A percentile compares a stretch with the other conserved stretches of the same genome.
phyloP scores from a whole-genome alignment of 345 rosid species.

The Hypericum androsaemum region DNA sequence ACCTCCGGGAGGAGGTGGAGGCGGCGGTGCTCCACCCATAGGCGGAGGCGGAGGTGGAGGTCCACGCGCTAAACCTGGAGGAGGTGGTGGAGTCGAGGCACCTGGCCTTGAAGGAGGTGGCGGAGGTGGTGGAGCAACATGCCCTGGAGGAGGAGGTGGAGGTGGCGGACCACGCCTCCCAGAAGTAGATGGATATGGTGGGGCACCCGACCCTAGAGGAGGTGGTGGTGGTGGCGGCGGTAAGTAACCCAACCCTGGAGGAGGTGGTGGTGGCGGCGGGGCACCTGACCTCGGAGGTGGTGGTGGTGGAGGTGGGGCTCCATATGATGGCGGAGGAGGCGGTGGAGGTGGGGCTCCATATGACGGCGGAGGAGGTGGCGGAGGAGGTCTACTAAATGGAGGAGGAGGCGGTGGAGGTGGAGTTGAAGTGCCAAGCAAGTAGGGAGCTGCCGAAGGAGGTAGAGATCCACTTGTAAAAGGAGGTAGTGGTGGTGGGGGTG shows the following conservation, averaged over 20 bases:
- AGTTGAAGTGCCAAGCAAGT: not conserved
- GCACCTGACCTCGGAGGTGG: constrained; percentile 8
- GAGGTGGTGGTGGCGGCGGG: constrained; percentile 20
- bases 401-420: constrained; percentile 11
- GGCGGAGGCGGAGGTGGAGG: constrained; percentile 3
- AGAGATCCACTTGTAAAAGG: constrained; percentile 8
- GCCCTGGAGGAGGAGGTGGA: constrained; percentile 35
- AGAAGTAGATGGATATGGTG: constrained; percentile 39
- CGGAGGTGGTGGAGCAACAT: constrained; percentile 38
- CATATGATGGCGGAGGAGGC: constrained; percentile 15
- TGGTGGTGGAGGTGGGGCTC: constrained; percentile 30
- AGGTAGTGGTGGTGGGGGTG: constrained; percentile 19
- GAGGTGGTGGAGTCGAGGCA: constrained; percentile 37
- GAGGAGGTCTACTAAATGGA: constrained; percentile 25
- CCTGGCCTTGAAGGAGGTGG: constrained; percentile 31
- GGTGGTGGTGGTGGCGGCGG: constrained; percentile 32
- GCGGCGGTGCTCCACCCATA: constrained; percentile 28
- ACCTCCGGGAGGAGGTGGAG: constrained; percentile 64
- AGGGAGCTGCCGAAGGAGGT: constrained; percentile 27
- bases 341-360: constrained; percentile 16
- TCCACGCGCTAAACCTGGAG: constrained; percentile 16
- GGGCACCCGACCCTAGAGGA: constrained; percentile 11
- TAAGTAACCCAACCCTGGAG: constrained; percentile 8
- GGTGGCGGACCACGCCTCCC: constrained; percentile 25
- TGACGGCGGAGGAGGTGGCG: constrained; percentile 14